These are phyloP conservation scores for Plantago elongata DNA, from an alignment of 257 asterid species.

Conservation along the genomic window DNA sequence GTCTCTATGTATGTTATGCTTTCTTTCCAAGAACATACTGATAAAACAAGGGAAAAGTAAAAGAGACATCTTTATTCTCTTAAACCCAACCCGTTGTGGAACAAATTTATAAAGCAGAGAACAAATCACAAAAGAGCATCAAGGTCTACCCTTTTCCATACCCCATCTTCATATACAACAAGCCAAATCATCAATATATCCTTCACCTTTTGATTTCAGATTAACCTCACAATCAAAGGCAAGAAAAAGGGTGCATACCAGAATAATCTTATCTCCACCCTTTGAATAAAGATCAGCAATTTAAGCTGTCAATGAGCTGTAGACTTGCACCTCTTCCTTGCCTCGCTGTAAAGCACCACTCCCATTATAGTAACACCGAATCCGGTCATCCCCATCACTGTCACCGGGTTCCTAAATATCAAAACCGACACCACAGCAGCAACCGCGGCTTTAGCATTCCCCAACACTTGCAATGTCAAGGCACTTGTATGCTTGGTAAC, in stretches of 20 bases:
- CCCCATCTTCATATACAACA: slow-evolving; percentile 49
- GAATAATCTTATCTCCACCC: slow-evolving; percentile 11
- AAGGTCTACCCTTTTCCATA: slow-evolving; percentile 23
- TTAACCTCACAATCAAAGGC: slow-evolving; percentile 26
- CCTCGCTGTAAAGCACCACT: slow-evolving; percentile 93
- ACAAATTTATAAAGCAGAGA: slow-evolving; percentile 40
- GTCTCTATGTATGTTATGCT: slow-evolving; percentile 30
- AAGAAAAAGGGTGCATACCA: slow-evolving; percentile 22
- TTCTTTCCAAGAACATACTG: slow-evolving; percentile 29
- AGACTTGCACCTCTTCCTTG: slow-evolving; percentile 77
- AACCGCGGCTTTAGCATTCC: slow-evolving; percentile 94
- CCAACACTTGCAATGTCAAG: slow-evolving; percentile 82
- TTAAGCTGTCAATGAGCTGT: slow-evolving; percentile 56
- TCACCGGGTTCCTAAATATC: slow-evolving; percentile 93
- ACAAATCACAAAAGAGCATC: slow-evolving; percentile 25
- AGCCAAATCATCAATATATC: slow-evolving; percentile 21
- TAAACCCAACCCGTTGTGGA: slow-evolving; percentile 35
- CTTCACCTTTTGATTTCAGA: slow-evolving; percentile 26
- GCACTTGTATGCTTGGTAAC: slow-evolving; percentile 96
- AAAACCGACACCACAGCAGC: slow-evolving; percentile 92
- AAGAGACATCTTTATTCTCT: slow-evolving; percentile 77
- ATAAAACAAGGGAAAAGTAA: slow-evolving; percentile 49
- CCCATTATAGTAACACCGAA: slow-evolving; percentile 89
- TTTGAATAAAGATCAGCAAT: slow-evolving; percentile 15
- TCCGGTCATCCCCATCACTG: slow-evolving; percentile 89